Percentiles rank a stretch among this genome's conserved stretches.
Conservation (phyloP, 2,329 filamentous ascomycete species). For the Clonostachys sp. region DNA sequence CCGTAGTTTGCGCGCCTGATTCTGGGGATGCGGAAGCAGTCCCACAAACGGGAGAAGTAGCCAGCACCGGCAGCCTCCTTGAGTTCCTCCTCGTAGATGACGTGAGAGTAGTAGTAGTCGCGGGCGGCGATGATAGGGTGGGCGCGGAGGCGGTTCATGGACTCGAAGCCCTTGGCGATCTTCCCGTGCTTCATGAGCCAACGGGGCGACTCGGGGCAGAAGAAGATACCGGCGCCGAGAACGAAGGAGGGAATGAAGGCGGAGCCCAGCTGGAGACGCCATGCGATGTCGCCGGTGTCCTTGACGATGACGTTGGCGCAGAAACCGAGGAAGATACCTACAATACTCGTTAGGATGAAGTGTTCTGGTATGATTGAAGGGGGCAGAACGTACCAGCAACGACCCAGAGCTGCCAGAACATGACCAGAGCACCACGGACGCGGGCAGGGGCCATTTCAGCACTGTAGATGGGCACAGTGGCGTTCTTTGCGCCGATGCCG, state of each 20-base stretch:
- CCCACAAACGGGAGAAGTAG: slow-evolving; percentile 44
- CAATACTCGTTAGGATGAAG: slow-evolving; percentile 52
- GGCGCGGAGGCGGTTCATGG: slow-evolving; percentile 45
- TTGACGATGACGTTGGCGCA: slow-evolving; percentile 25
- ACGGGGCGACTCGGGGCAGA: slow-evolving; percentile 61
- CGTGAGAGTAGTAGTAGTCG: slow-evolving; percentile 51
- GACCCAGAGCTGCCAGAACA: slow-evolving; percentile 57
- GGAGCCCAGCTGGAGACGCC: slow-evolving; percentile 3
- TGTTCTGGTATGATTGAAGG: background rate
- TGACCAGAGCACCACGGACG: slow-evolving; percentile 71
- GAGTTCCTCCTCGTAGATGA: slow-evolving; percentile 34
- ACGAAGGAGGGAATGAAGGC: slow-evolving; percentile 56
- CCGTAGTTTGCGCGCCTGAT: slow-evolving; percentile 69
- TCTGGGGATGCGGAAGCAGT: slow-evolving; percentile 65
- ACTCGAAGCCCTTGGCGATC: slow-evolving; percentile 54
- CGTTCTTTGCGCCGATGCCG: slow-evolving; percentile 63
- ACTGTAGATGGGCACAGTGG: slow-evolving; percentile 67
- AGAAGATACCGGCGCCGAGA: slow-evolving; percentile 47
- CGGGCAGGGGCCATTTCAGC: slow-evolving; percentile 66
- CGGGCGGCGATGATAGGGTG: slow-evolving; percentile 51
- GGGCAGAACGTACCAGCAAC: background rate
- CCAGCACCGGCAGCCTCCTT: slow-evolving; percentile 27
- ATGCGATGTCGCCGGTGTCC: slow-evolving; percentile 14
- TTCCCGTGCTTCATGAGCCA: slow-evolving; percentile 63
- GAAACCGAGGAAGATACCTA: slow-evolving; percentile 32